Conservation (phyloP, 2,329 filamentous ascomycete species). For the Aureobasidium pullulans region DNA sequence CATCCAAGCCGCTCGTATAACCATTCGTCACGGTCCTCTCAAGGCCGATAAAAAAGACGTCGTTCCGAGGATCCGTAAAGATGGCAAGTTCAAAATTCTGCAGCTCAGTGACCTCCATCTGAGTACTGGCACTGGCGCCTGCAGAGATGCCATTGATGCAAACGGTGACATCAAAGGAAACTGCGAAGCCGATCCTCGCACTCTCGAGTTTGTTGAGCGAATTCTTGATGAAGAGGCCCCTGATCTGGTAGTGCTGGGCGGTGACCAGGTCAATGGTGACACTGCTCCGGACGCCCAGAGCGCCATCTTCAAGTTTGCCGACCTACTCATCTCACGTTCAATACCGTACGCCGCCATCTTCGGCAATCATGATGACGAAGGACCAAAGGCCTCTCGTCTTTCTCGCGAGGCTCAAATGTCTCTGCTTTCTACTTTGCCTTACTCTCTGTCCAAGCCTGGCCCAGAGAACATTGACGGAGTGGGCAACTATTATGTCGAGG, state of each 20-base stretch:
- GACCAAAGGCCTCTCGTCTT: slow-evolving; percentile 47
- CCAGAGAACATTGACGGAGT: slow-evolving; percentile 80
- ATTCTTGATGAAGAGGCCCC: slow-evolving; percentile 90
- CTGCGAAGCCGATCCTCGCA: slow-evolving; percentile 88
- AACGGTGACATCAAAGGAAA: slow-evolving; percentile 62
- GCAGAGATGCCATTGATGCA: slow-evolving; percentile 75
- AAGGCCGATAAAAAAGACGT: slow-evolving; percentile 51
- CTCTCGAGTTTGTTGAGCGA: slow-evolving; percentile 76
- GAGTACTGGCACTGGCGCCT: slow-evolving; percentile 78
- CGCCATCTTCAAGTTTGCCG: slow-evolving; percentile 87
- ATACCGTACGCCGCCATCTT: slow-evolving; percentile 93
- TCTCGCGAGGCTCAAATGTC: slow-evolving; percentile 74
- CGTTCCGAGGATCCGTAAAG: slow-evolving; percentile 69
- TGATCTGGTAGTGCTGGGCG: slow-evolving; percentile 82
- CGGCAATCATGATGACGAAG: slow-evolving; percentile 95
- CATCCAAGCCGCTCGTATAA: slow-evolving; percentile 65
- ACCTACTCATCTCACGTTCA: slow-evolving; percentile 74
- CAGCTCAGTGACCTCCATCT: slow-evolving; percentile 92
- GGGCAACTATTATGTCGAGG: slow-evolving; percentile 90
- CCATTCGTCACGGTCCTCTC: slow-evolving; percentile 64
- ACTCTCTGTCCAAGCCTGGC: slow-evolving; percentile 77
- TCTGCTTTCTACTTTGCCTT: slow-evolving; percentile 78
- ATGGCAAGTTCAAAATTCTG: slow-evolving; percentile 95
- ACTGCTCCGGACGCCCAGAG: slow-evolving; percentile 86
- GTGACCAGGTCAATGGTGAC: slow-evolving; percentile 93